Conservation (phyloP, 1,284 basidiomycete species). For the Laetiporus sulphureus region DNA sequence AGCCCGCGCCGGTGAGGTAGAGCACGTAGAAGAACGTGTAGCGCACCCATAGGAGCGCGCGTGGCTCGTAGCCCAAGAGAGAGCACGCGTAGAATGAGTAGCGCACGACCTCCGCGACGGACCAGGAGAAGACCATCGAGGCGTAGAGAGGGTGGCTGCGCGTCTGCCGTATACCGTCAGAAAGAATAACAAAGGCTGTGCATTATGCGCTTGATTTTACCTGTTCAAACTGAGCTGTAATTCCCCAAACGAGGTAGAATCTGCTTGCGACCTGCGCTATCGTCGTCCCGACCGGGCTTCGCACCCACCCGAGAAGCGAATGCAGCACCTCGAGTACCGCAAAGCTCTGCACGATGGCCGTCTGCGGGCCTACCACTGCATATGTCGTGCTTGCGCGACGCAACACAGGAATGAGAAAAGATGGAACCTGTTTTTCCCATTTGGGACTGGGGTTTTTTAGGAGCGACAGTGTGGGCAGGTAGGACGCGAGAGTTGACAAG, state of each 20-base stretch:
- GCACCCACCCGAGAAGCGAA: slow-evolving; percentile 77
- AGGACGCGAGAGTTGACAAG: slow-evolving; percentile 10
- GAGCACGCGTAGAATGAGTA: slow-evolving; percentile 85
- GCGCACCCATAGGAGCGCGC: slow-evolving; percentile 55
- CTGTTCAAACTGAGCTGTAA: slow-evolving; percentile 54
- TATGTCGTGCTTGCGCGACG: slow-evolving; percentile 41
- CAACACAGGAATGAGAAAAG: slow-evolving; percentile 18
- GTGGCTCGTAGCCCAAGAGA: slow-evolving; percentile 49
- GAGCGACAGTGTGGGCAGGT: slow-evolving; percentile 13
- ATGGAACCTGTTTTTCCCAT: slow-evolving; percentile 26
- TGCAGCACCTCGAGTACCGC: slow-evolving; percentile 84
- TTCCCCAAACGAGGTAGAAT: slow-evolving; percentile 84
- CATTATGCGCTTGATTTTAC: slow-evolving; percentile 29
- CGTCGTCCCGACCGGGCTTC: slow-evolving; percentile 79
- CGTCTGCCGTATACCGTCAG: slow-evolving; percentile 38
- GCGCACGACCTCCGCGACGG: slow-evolving; percentile 85
- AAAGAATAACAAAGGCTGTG: slow-evolving; percentile 1
- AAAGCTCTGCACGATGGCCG: slow-evolving; percentile 74
- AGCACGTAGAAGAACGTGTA: slow-evolving; percentile 93
- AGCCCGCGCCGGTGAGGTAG: slow-evolving; percentile 88
- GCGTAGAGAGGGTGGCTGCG: slow-evolving; percentile 78
- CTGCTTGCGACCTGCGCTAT: slow-evolving; percentile 83
- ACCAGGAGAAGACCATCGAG: slow-evolving; percentile 93
- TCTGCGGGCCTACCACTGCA: slow-evolving; percentile 51
- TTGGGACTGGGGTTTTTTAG: slow-evolving; percentile 12